Evolutionary conservation across 257 asterid genomes (phyloP).

Genomic region (Capsicum baccatum): DNA sequence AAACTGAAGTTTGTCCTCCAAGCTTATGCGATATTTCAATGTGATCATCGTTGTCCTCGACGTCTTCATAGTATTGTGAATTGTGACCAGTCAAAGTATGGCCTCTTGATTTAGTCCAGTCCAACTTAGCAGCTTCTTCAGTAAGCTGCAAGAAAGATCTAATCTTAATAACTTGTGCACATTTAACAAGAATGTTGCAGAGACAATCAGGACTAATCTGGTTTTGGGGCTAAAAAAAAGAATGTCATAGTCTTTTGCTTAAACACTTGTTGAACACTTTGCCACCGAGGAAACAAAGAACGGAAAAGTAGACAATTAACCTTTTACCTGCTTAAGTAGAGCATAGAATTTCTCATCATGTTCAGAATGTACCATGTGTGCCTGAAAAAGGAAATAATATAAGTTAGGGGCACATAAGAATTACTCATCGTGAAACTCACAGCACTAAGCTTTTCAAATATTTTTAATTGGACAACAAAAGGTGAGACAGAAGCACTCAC

Average conservation of each 20-base stretch:
- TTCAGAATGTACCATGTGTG: conserved; percentile 90
- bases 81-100: conserved; percentile 57
- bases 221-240: background rate
- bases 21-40: conserved; percentile 58
- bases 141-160: conserved; percentile 63
- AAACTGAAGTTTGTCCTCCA: conserved; percentile 69
- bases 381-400: conserved; percentile 51
- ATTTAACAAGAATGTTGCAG: background rate
- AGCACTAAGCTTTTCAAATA: conserved; percentile 4
- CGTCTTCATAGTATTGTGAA: conserved; percentile 51
- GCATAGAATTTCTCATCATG: conserved; percentile 81
- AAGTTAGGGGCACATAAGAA: background rate
- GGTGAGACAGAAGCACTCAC: conserved; percentile 44
- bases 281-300: conserved; percentile 4
- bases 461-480: conserved; percentile 16
- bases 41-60: conserved; percentile 39
- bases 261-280: background rate
- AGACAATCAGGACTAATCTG: background rate
- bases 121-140: conserved; percentile 77
- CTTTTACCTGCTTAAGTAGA: conserved; percentile 72
- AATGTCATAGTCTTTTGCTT: background rate
- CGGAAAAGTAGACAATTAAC: conserved; percentile 24
- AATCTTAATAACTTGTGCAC: conserved; percentile 10
- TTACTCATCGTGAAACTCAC: conserved; percentile 16
- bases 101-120: conserved; percentile 88